Evolutionary conservation across 306 rosid genomes (phyloP).

Genomic region (Ammopiptanthus mongolicus): DNA sequence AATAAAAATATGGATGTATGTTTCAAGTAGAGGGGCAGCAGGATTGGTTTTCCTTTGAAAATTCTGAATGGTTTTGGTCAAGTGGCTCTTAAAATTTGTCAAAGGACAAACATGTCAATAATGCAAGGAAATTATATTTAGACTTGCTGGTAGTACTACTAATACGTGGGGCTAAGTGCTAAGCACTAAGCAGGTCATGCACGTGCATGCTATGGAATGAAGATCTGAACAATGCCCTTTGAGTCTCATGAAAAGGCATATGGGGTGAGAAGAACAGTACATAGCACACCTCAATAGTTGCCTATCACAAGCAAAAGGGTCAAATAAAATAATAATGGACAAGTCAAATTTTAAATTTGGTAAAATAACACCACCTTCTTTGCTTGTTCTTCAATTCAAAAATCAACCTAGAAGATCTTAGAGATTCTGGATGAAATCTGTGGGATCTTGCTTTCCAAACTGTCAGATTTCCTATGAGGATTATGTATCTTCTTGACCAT

Average conservation of each 20-base stretch:
- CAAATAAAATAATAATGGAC: slow-evolving; percentile 24
- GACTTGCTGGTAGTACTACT: not conserved
- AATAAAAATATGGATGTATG: not conserved
- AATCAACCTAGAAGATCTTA: slow-evolving; percentile 56
- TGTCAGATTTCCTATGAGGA: slow-evolving; percentile 54
- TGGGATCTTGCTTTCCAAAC: slow-evolving; percentile 72
- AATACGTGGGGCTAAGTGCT: slow-evolving; percentile 3
- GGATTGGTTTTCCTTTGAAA: not conserved
- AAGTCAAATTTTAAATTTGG: slow-evolving; percentile 17
- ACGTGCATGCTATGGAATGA: slow-evolving; percentile 20
- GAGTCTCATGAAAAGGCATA: slow-evolving; percentile 17
- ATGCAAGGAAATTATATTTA: not conserved
- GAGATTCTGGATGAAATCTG: slow-evolving; percentile 69
- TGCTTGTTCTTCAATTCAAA: slow-evolving; percentile 49
- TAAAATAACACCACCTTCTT: slow-evolving; percentile 43
- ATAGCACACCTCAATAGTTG: slow-evolving; percentile 20
- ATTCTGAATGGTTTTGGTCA: not conserved
- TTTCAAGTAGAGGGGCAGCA: not conserved
- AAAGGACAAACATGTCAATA: not conserved
- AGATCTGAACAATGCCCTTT: slow-evolving; percentile 17
- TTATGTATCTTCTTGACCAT: slow-evolving; percentile 39
- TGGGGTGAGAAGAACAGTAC: not conserved
- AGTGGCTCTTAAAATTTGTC: not conserved
- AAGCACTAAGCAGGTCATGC: slow-evolving; percentile 22
- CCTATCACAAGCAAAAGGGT: slow-evolving; percentile 23